Percentiles rank a stretch among this genome's conserved stretches.
phyloP scores from a whole-genome alignment of 805 yeast genomes.

The Starmerella davenportii region DNA sequence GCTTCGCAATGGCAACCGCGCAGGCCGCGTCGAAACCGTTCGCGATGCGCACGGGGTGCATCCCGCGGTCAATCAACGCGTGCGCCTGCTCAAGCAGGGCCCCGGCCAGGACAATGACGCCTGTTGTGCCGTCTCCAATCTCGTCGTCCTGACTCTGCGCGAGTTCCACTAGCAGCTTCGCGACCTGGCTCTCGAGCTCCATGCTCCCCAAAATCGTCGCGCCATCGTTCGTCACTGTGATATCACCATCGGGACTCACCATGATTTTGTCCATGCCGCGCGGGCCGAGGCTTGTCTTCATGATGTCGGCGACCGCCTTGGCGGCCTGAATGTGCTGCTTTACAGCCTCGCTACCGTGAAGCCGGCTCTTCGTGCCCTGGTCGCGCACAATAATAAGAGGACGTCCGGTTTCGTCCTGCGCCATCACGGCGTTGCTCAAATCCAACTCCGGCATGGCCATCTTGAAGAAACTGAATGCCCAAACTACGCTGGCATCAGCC shows the following conservation, averaged over 20 bases:
- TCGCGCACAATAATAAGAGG: constrained; percentile 96
- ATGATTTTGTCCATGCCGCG: constrained; percentile 95
- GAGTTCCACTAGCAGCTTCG: constrained; percentile 82
- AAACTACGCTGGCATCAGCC: too few species aligned
- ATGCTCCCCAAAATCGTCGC: constrained; percentile 91
- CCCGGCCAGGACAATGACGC: constrained; percentile 92
- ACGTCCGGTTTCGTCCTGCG: constrained; percentile 98
- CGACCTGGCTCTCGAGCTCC: constrained; percentile 92
- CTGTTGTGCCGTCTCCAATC: constrained; percentile 98
- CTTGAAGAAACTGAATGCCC: too few species aligned
- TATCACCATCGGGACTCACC: constrained; percentile 91
- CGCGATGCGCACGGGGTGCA: constrained; percentile 92
- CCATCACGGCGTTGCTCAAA: constrained; percentile 93
- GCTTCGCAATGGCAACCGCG: constrained; percentile 62
- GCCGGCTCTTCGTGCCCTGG: constrained; percentile 41
- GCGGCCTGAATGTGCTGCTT: constrained; percentile 82
- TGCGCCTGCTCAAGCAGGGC: constrained; percentile 87
- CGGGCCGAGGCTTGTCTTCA: constrained; percentile 88
- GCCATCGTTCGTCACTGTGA: constrained; percentile 95
- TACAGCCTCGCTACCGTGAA: constrained; percentile 65
- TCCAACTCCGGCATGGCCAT: constrained; percentile 33
- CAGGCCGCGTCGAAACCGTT: constrained; percentile 97
- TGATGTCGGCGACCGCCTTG: constrained; percentile 78
- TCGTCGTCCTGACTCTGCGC: constrained; percentile 94
- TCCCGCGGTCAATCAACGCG: constrained; percentile 87